phyloP scores from a whole-genome alignment of 441 rosid species.

The Pelargonium cotyledonis region DNA sequence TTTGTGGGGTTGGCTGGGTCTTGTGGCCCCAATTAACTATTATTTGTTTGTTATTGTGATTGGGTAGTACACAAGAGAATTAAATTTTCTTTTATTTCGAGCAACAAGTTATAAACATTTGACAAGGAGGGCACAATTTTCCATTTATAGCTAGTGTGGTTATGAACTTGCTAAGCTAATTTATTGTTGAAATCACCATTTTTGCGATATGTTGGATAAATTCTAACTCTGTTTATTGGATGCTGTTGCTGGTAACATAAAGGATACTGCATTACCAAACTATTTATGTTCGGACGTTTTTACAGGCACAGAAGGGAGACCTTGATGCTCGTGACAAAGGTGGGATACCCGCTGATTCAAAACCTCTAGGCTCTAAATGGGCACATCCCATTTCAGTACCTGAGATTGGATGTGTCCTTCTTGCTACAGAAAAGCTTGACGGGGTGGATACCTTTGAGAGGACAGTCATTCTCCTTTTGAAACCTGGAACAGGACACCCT shows the following conservation, averaged over 20 bases:
- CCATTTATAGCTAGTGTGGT: no score
- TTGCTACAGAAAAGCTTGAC: slow-evolving; percentile 90
- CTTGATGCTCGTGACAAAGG: slow-evolving; percentile 41
- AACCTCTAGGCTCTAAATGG: slow-evolving; percentile 61
- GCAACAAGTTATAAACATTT: background rate
- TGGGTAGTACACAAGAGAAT: no score
- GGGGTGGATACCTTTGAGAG: slow-evolving; percentile 72
- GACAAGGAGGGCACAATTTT: no score
- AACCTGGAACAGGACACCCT: slow-evolving; percentile 73
- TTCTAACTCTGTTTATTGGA: background rate
- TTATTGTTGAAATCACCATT: background rate
- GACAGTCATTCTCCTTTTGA: slow-evolving; percentile 79
- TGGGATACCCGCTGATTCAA: slow-evolving; percentile 35
- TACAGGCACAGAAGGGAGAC: slow-evolving; percentile 57
- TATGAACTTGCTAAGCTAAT: background rate
- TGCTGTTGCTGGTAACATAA: background rate
- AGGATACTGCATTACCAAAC: background rate
- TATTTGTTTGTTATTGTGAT: background rate
- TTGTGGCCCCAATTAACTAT: background rate
- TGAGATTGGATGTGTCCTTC: slow-evolving; percentile 89
- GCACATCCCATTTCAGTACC: slow-evolving; percentile 89
- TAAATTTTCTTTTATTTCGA: background rate
- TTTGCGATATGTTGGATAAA: background rate
- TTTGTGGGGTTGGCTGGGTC: background rate
- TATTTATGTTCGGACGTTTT: slow-evolving; percentile 9